Evolutionary conservation across 352 stramenopile species (phyloP), one percentile per base, ranked within the genome.

Genomic region (Blastocystis sp.): DNA sequence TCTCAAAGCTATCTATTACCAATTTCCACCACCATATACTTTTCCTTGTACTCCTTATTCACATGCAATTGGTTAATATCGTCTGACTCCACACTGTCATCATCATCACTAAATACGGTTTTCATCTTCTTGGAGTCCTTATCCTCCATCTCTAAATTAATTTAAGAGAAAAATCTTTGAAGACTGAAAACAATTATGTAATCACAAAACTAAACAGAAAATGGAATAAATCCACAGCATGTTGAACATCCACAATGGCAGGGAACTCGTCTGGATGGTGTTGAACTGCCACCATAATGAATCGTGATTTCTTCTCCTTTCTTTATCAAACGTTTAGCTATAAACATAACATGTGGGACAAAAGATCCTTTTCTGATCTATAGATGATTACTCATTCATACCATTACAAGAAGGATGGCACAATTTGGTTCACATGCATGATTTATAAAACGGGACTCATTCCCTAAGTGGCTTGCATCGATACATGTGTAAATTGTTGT

Each of bases 341-440:
- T 40, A 13, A 70, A 44, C 6, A 70, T 3, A 13, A 70, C 60
- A 70, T 33, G 60, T 4, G 60, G 60, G 24, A 70, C 22, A 22
- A 70, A 6, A 48, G 60, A 48, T 33, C 15, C n/a, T 44, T 22
- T 22, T 48, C 24, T 6, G 22, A 33, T 37, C 60, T 70, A 70
- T 4, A 70, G 6, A 37, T 44, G 6, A 37, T 5, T 22, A 48
- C 11, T 3, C 13, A 13, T 48, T 35, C 13, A 33, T 48, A 70
- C 13, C 1, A 4, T 22, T 70, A 70, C 60, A 44, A 70, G 33
- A 17, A 48, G 13, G n/a, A 78, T 78, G 3, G 9, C 33, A 57
- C 66, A 78, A 78, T 78, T 78, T 37, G 66, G 37, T 37, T 48
- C n/a, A 27, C 66, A 78, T 5, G 66, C 53, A 57, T 78, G 66